Conservation (phyloP, 2,329 filamentous ascomycete species). For the Colletotrichum chlorophyti region DNA sequence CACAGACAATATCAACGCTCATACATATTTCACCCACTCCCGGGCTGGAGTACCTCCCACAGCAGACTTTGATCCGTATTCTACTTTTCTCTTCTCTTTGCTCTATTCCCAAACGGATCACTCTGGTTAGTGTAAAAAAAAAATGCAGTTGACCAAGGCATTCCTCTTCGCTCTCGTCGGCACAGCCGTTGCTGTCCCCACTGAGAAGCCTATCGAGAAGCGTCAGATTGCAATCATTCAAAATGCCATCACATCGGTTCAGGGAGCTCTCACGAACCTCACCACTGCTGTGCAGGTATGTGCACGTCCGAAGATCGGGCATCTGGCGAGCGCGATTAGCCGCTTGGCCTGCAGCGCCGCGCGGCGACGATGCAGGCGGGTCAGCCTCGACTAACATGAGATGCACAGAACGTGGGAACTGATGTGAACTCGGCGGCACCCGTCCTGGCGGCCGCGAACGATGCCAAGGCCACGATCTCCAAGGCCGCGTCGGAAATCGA, state of each 20-base stretch:
- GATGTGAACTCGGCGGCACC: conserved; percentile 56
- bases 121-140: conserved; percentile 25
- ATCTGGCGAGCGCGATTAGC: background rate
- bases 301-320: background rate
- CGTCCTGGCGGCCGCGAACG: conserved; percentile 32
- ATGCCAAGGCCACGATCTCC: conserved; percentile 24
- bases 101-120: background rate
- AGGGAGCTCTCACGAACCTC: conserved; percentile 63
- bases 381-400: background rate
- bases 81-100: background rate
- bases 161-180: conserved; percentile 22
- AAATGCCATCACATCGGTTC: conserved; percentile 64
- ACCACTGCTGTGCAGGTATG: conserved; percentile 34
- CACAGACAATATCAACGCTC: conserved; percentile 15
- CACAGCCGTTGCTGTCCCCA: conserved; percentile 17
- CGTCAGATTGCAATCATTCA: conserved; percentile 62
- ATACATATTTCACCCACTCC: conserved; percentile 18
- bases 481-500: conserved; percentile 34
- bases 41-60: background rate
- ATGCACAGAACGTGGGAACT: conserved; percentile 38
- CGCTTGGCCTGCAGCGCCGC: background rate
- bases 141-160: conserved; percentile 26
- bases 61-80: background rate
- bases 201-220: conserved; percentile 8
- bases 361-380: background rate